phyloP scores from a whole-genome alignment of 331 rosid species.

The Telfairia occidentalis region DNA sequence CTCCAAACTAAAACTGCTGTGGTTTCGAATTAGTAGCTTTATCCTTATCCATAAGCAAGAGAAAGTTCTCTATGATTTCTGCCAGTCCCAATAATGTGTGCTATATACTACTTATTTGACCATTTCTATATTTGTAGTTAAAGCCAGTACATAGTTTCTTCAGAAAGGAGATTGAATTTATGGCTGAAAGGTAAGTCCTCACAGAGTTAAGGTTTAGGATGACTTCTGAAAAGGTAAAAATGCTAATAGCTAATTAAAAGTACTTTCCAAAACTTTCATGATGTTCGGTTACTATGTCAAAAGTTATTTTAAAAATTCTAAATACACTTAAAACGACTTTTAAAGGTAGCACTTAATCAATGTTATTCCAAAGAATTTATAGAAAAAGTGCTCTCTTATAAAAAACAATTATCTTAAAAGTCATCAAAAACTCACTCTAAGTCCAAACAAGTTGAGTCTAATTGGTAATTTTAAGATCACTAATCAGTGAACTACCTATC shows the following conservation, averaged over 20 bases:
- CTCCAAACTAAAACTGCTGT: background rate
- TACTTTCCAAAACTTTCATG: background rate
- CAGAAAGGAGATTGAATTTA: background rate
- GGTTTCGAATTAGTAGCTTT: background rate
- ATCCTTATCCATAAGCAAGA: background rate
- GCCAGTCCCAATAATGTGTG: background rate
- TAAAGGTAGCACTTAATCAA: background rate
- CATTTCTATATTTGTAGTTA: background rate
- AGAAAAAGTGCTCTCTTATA: background rate
- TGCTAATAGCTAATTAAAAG: background rate
- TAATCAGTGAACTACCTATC: background rate
- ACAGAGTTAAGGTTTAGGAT: background rate
- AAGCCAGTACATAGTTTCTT: background rate
- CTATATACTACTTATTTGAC: background rate
- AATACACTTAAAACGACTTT: background rate
- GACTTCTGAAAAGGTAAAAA: no score
- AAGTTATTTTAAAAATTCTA: background rate
- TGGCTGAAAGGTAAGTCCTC: background rate
- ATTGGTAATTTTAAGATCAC: background rate
- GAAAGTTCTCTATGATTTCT: background rate
- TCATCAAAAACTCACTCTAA: background rate
- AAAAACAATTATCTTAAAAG: background rate
- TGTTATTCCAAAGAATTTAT: background rate
- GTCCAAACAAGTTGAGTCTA: background rate
- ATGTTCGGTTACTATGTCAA: background rate